Evolutionary conservation across 768 basidiomycete genomes (phyloP).

Genomic region (Leccinum barrowsii): DNA sequence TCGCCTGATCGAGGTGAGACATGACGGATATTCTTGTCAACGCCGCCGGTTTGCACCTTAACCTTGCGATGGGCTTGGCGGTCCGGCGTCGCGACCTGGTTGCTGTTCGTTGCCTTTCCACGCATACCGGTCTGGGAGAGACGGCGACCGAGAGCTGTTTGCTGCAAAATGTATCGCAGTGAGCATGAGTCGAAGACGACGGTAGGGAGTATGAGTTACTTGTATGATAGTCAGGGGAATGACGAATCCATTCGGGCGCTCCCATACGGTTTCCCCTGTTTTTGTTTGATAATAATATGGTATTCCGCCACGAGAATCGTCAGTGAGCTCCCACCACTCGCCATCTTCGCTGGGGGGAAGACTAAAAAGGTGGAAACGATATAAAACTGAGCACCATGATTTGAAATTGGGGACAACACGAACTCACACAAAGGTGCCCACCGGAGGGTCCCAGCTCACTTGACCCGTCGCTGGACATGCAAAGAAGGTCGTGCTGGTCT

Average conservation of each 20-base stretch:
- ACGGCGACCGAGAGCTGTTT: constrained; percentile 68
- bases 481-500: constrained; percentile 73
- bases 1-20: constrained; percentile 27
- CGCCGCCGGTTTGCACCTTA: constrained; percentile 33
- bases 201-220: constrained; percentile 38
- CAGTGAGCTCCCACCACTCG: constrained; percentile 95
- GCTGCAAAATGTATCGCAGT: constrained; percentile 37
- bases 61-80: constrained; percentile 36
- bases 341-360: constrained; percentile 81
- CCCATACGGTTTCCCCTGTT: constrained; percentile 90
- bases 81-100: constrained; percentile 22
- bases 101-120: constrained; percentile 9
- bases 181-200: constrained; percentile 1
- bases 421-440: constrained; percentile 82
- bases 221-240: constrained; percentile 89
- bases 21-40: constrained; percentile 33
- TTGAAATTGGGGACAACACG: constrained; percentile 13
- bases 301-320: constrained; percentile 77
- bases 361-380: constrained; percentile 35
- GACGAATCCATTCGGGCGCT: constrained; percentile 83
- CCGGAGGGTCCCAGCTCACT: constrained; percentile 91
- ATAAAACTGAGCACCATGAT: constrained; percentile 13
- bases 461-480: constrained; percentile 91
- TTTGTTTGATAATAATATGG: constrained; percentile 95
- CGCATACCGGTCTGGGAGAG: constrained; percentile 53